Evolutionary conservation across 176 grass and related monocot species (phyloP).

Genomic region (Hsuehochloa calcarea): DNA sequence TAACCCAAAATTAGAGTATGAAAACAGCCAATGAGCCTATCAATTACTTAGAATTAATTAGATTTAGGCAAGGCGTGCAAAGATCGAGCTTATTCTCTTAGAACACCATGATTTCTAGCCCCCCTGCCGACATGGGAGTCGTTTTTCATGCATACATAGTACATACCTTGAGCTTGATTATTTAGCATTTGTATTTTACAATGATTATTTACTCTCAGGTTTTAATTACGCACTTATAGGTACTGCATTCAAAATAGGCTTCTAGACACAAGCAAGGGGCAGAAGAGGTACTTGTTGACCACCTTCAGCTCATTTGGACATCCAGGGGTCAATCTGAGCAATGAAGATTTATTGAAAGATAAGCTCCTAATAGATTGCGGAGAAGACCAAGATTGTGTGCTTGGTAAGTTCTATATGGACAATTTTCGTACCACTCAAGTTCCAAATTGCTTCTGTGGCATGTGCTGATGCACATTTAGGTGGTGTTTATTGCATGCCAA

Average conservation of each 20-base stretch:
- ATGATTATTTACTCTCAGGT: not conserved
- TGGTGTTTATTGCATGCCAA: not conserved
- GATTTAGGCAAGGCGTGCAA: not conserved
- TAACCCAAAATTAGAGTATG: not conserved
- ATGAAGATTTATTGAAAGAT: conserved; percentile 34
- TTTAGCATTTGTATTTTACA: not conserved
- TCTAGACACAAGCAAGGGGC: conserved; percentile 34
- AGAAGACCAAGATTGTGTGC: conserved; percentile 79
- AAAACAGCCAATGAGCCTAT: not conserved
- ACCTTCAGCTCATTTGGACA: conserved; percentile 49
- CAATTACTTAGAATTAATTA: not conserved
- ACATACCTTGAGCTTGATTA: not conserved
- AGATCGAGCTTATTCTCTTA: not conserved
- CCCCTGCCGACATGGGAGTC: not conserved
- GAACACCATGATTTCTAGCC: not conserved
- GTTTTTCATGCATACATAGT: not conserved
- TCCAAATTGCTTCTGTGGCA: not conserved
- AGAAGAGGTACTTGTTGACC: conserved; percentile 26
- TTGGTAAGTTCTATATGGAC: conserved; percentile 50
- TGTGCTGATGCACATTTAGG: not conserved
- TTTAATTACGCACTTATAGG: not conserved
- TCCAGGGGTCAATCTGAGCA: conserved; percentile 38
- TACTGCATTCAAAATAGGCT: conserved; percentile 28
- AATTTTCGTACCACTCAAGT: conserved; percentile 6
- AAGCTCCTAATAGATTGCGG: conserved; percentile 73